phyloP scores from a whole-genome alignment of 2,329 filamentous ascomycete genomes.

The Botryotinia globosa region DNA sequence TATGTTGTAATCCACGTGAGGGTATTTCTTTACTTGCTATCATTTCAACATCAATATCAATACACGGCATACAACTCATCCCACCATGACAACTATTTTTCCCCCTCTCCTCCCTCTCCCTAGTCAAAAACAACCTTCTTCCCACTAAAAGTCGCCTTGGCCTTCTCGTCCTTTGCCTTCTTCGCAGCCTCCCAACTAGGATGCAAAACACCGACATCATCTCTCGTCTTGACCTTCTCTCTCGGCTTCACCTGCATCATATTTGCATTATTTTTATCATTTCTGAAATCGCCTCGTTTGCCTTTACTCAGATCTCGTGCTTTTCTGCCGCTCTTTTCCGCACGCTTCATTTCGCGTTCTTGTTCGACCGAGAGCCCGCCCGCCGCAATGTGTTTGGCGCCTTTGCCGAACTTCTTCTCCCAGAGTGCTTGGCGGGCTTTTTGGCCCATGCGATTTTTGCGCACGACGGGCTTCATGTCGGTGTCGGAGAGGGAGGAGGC shows the following conservation, averaged over 20 bases:
- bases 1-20: neutral
- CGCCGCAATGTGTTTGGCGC: slow-evolving; percentile 48
- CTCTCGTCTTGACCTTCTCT: slow-evolving; percentile 41
- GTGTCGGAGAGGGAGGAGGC: slow-evolving; percentile 63
- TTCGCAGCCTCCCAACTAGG: slow-evolving; percentile 60
- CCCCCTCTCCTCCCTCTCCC: neutral
- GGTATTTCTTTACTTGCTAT: neutral
- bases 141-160: slow-evolving; percentile 52
- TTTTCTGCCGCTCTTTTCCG: slow-evolving; percentile 42
- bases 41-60: neutral
- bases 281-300: slow-evolving; percentile 20
- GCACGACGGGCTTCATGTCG: slow-evolving; percentile 51
- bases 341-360: slow-evolving; percentile 27
- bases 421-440: slow-evolving; percentile 73
- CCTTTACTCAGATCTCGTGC: slow-evolving; percentile 12
- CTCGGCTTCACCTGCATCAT: slow-evolving; percentile 35
- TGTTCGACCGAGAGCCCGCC: slow-evolving; percentile 23
- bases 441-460: slow-evolving; percentile 76
- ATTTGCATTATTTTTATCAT: slow-evolving; percentile 17
- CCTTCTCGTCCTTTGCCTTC: slow-evolving; percentile 55
- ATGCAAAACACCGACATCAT: slow-evolving; percentile 55
- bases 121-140: slow-evolving; percentile 59
- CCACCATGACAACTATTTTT: too few relatives aligned
- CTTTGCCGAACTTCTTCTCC: slow-evolving; percentile 74
- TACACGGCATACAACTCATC: neutral